Conservation (phyloP, 345 rosid species). For the Aquilaria yunnanensis region DNA sequence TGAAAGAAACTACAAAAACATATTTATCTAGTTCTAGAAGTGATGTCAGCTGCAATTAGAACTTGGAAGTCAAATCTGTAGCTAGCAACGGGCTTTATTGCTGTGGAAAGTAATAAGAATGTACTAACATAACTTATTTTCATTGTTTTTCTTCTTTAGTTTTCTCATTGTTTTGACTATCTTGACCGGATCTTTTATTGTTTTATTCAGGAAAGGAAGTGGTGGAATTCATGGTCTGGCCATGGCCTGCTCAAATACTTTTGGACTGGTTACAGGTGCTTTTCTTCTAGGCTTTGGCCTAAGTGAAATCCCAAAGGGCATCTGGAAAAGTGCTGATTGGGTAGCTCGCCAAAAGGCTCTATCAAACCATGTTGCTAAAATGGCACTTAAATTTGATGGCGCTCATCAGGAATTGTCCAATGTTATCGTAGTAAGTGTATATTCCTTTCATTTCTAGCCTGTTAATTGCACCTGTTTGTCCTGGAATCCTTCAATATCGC, state of each 20-base stretch:
- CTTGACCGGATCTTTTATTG: conserved; percentile 4
- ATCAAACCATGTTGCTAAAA: conserved; percentile 75
- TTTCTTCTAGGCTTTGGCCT: conserved; percentile 87
- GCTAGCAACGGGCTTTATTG: too few relatives aligned
- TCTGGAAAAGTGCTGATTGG: conserved; percentile 76
- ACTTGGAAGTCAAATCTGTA: too few relatives aligned
- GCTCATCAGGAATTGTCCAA: conserved; percentile 76
- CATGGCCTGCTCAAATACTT: conserved; percentile 82
- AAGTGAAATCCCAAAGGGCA: conserved; percentile 67
- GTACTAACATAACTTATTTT: neutral
- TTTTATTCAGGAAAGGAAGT: conserved; percentile 22
- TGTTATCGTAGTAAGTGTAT: conserved; percentile 65
- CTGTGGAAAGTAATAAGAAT: neutral
- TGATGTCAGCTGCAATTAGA: too few relatives aligned
- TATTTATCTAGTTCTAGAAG: too few relatives aligned
- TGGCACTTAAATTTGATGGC: conserved; percentile 75
- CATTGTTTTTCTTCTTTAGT: neutral
- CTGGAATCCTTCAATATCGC: neutral
- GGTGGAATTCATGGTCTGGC: conserved; percentile 63
- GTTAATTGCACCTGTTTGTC: neutral
- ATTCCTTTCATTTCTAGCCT: neutral
- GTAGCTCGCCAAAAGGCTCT: conserved; percentile 59
- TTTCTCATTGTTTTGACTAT: neutral
- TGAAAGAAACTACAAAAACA: too few relatives aligned
- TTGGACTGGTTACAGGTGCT: conserved; percentile 82